Evolutionary conservation across 441 rosid genomes (phyloP).

Genomic region (Erysimum cheiri): DNA sequence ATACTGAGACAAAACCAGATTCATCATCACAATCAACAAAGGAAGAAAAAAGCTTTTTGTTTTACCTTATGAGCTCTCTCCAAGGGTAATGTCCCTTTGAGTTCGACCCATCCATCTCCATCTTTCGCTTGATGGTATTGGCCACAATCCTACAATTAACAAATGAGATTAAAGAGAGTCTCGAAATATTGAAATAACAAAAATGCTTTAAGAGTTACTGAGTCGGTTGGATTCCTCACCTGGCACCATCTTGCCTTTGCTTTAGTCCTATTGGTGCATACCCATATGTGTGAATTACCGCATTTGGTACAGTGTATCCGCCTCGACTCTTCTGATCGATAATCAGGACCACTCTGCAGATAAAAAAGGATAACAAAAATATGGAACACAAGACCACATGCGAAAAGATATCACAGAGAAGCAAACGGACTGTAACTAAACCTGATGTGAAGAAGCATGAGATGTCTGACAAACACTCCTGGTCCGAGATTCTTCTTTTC

Average conservation of each 20-base stretch:
- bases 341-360: slow-evolving; percentile 73
- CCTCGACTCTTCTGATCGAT: slow-evolving; percentile 91
- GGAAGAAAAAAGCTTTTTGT: neutral
- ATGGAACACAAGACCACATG: no score
- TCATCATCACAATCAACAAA: slow-evolving; percentile 20
- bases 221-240: slow-evolving; percentile 54
- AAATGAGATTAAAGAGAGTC: neutral
- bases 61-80: slow-evolving; percentile 80
- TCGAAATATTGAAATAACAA: neutral
- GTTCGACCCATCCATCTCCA: slow-evolving; percentile 99
- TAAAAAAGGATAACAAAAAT: no score
- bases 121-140: slow-evolving; percentile 97
- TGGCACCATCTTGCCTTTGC: slow-evolving; percentile 98
- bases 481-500: slow-evolving; percentile 80
- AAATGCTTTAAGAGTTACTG: slow-evolving; percentile 11
- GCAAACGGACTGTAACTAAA: no score
- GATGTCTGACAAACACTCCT: slow-evolving; percentile 68
- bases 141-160: slow-evolving; percentile 75
- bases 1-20: slow-evolving; percentile 25
- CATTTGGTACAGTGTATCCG: slow-evolving; percentile 97
- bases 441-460: slow-evolving; percentile 67
- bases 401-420: no score
- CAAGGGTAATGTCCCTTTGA: slow-evolving; percentile 82
- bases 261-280: slow-evolving; percentile 89
- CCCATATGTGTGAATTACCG: slow-evolving; percentile 93